Evolutionary conservation across 2,329 filamentous ascomycete genomes (phyloP).

Genomic region (Macrophomina phaseolina): DNA sequence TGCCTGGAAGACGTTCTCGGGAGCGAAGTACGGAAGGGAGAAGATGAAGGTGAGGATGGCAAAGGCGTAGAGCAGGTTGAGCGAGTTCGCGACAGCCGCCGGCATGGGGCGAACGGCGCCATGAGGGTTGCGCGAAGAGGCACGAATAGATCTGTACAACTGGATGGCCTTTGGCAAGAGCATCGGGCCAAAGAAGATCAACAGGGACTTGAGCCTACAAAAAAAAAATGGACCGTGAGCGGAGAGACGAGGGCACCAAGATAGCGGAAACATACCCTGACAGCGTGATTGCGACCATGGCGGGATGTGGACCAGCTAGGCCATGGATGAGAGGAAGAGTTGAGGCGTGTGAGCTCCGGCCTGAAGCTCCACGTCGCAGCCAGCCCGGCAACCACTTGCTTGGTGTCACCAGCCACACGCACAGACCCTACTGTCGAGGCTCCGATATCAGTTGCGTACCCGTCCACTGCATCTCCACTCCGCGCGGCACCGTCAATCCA

Average conservation of each 20-base stretch:
- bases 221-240: neutral
- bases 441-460: neutral
- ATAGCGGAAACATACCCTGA: conserved; percentile 16
- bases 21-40: conserved; percentile 70
- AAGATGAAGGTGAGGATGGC: conserved; percentile 61
- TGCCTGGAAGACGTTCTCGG: conserved; percentile 79
- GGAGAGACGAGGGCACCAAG: neutral
- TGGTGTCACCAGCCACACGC: neutral
- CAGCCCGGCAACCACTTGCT: conserved; percentile 18
- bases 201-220: conserved; percentile 37
- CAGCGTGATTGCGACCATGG: conserved; percentile 20
- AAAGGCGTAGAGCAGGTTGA: conserved; percentile 65
- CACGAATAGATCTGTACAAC: conserved; percentile 65
- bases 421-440: neutral
- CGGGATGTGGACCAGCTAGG: neutral
- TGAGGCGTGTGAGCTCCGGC: neutral
- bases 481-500: neutral
- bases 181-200: conserved; percentile 69
- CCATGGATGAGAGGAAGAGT: neutral
- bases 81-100: conserved; percentile 58
- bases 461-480: neutral
- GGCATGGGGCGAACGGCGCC: conserved; percentile 64
- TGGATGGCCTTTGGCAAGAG: conserved; percentile 69
- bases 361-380: conserved; percentile 22
- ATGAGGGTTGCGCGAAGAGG: conserved; percentile 48